phyloP scores from a whole-genome alignment of 768 basidiomycete species.

The Rhodotorula taiwanensis region DNA sequence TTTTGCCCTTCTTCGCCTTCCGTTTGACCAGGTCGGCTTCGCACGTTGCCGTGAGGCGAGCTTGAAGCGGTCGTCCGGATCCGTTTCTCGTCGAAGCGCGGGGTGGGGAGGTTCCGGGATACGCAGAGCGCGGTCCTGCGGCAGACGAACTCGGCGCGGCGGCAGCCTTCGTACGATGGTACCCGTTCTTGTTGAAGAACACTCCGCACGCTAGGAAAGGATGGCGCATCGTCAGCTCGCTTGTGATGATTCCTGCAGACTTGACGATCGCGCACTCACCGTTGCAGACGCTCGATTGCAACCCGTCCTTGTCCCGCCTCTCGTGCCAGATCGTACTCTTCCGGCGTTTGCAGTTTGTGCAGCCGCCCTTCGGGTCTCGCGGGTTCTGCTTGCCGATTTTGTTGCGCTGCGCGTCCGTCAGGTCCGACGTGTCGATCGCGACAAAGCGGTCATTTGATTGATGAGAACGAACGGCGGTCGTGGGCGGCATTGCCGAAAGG shows the following conservation, averaged over 20 bases:
- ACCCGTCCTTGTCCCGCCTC: neutral
- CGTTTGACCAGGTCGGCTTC: slow-evolving; percentile 34
- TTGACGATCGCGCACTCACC: slow-evolving; percentile 14
- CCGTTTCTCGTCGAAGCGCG: neutral
- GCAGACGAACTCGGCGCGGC: neutral
- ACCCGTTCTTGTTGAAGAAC: slow-evolving; percentile 37
- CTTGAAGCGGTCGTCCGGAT: slow-evolving; percentile 26
- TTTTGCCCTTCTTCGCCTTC: slow-evolving; percentile 5
- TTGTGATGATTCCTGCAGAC: no score
- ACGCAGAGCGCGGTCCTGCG: neutral
- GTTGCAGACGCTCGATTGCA: slow-evolving; percentile 19
- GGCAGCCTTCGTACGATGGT: slow-evolving; percentile 28
- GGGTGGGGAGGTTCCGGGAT: neutral
- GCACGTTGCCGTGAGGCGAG: slow-evolving; percentile 33
- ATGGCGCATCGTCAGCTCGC: neutral
- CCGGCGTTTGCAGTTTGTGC: slow-evolving; percentile 34
- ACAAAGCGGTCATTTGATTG: slow-evolving; percentile 22
- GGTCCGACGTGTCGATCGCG: slow-evolving; percentile 9
- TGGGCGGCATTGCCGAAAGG: neutral
- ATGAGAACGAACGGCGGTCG: neutral
- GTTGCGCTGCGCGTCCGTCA: neutral
- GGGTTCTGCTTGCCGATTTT: slow-evolving; percentile 29
- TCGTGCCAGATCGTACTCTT: slow-evolving; percentile 32
- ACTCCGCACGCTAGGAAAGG: slow-evolving; percentile 38
- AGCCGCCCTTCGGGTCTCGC: slow-evolving; percentile 10